Percentiles rank a stretch among this genome's conserved stretches.
phyloP scores from a whole-genome alignment of 768 basidiomycete species.

The Trametes cinnabarina region DNA sequence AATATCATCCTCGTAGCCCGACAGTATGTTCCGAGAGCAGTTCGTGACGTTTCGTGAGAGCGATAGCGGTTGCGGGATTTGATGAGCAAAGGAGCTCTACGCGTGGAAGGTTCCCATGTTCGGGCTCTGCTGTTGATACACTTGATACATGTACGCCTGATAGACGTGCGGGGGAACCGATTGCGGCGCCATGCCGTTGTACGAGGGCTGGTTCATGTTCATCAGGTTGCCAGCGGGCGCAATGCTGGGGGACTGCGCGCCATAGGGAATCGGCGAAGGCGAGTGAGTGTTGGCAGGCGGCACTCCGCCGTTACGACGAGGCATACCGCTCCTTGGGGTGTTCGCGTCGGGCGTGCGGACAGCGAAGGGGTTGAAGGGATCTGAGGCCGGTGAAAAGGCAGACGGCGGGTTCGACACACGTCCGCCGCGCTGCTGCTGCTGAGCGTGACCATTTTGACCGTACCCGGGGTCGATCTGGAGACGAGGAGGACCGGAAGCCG shows the following conservation, averaged over 20 bases:
- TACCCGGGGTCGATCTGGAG: slow-evolving; percentile 69
- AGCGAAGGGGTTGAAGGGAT: slow-evolving; percentile 59
- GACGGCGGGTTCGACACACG: slow-evolving; percentile 43
- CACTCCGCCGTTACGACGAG: slow-evolving; percentile 46
- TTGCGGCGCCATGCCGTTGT: slow-evolving; percentile 55
- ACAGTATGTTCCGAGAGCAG: slow-evolving; percentile 20
- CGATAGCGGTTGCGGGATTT: slow-evolving; percentile 18
- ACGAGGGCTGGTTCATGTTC: slow-evolving; percentile 65
- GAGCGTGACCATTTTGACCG: slow-evolving; percentile 32
- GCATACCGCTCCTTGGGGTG: slow-evolving; percentile 47
- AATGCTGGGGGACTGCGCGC: slow-evolving; percentile 59
- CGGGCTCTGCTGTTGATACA: slow-evolving; percentile 74
- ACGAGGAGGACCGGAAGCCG: slow-evolving; percentile 74
- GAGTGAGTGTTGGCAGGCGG: slow-evolving; percentile 29
- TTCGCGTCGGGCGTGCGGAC: slow-evolving; percentile 47
- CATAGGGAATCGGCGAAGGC: slow-evolving; percentile 46
- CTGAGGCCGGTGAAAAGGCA: slow-evolving; percentile 49
- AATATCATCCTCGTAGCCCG: slow-evolving; percentile 22
- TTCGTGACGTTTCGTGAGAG: slow-evolving; percentile 24
- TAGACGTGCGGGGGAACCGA: slow-evolving; percentile 68
- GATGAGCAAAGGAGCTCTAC: slow-evolving; percentile 24
- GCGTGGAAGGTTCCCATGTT: slow-evolving; percentile 72
- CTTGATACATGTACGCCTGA: slow-evolving; percentile 81
- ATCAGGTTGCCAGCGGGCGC: slow-evolving; percentile 55
- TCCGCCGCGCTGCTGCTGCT: slow-evolving; percentile 30